Conservation (phyloP, 2,329 filamentous ascomycete species). For the Penicillium oxalicum region DNA sequence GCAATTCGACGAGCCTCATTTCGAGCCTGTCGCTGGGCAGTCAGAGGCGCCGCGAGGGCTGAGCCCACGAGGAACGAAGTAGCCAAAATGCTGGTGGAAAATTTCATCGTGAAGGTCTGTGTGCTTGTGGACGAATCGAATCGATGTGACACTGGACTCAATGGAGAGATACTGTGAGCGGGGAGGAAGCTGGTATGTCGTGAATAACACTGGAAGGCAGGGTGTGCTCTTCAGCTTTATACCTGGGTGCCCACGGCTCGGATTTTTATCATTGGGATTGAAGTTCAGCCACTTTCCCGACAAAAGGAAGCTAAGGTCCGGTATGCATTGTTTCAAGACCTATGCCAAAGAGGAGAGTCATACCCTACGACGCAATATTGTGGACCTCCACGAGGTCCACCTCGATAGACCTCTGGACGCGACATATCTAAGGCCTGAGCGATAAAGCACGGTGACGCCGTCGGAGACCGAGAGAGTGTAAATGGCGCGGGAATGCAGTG, state of each 20-base stretch:
- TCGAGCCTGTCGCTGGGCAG: conserved; percentile 34
- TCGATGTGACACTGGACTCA: not conserved
- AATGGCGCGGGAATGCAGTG: not conserved
- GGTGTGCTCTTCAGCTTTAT: not conserved
- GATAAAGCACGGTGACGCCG: conserved; percentile 2
- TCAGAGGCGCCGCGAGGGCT: conserved; percentile 45
- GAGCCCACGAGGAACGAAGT: conserved; percentile 38
- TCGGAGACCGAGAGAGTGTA: conserved; percentile 9
- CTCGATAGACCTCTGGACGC: not conserved
- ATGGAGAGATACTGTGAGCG: not conserved
- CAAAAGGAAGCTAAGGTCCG: too few relatives aligned
- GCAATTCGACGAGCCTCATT: conserved; percentile 20
- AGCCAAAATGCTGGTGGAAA: conserved; percentile 33
- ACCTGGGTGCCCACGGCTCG: not conserved
- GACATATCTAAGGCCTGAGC: not conserved
- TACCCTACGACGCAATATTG: conserved; percentile 7
- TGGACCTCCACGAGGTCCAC: not conserved
- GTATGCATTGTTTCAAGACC: too few relatives aligned
- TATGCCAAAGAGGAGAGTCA: not conserved
- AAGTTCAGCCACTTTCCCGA: too few relatives aligned
- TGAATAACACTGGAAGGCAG: too few relatives aligned
- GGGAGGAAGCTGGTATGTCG: too few relatives aligned
- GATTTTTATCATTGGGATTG: too few relatives aligned
- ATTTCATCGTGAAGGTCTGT: conserved; percentile 43
- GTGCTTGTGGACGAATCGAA: not conserved